Evolutionary conservation across 2,329 filamentous ascomycete species (phyloP), one percentile per base, ranked within the genome.

Genomic region (Exophiala oligosperma): DNA sequence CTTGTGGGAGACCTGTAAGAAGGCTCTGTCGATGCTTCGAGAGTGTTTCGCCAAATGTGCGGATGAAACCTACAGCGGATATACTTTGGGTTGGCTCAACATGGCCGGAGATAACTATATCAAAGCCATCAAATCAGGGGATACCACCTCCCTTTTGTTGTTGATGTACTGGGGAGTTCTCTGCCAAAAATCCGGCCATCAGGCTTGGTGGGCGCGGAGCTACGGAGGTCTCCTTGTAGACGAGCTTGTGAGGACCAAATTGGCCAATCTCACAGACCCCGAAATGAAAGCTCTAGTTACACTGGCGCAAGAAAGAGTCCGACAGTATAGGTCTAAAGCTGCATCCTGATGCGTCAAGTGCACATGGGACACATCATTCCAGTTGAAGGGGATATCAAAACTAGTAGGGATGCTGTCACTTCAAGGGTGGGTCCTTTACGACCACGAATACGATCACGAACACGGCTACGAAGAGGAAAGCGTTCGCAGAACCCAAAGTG

Each of bases 121-220:
- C 32, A 41, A 48, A 12, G 60, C 59, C 14, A 41, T 64, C 38
- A 59, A 52, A 32, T 59, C 51, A 1, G 48, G 46, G 12, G 63
- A 65, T 23, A 51, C 40, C 23, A 51, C 56, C n/a, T 55, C 64
- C 5, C 52, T 66, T 26, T 43, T 64, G 12, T 55, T 63, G 14
- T 37, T 66, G 43, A 63, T 66, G 58, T 59, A 56, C 41, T 66
- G 64, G 64, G 64, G 60, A 12, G 60, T 64, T 4, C 24, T 64
- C 17, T 32, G 63, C 6, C 54, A 64, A 21, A 57, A 37, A 51
- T 46, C 57, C 11, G 51, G 60, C 4, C 52, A 57, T 14, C 26
- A 59, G 23, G 55, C 58, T 21, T 64, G 62, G 62, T 64, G 62
- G 62, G 60, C 62, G 14, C 48, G 47, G 23, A 26, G 54, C n/a